Base-by-base conservation (phyloP, 2,329 filamentous ascomycete species). In the Diaporthe ilicicola region DNA sequence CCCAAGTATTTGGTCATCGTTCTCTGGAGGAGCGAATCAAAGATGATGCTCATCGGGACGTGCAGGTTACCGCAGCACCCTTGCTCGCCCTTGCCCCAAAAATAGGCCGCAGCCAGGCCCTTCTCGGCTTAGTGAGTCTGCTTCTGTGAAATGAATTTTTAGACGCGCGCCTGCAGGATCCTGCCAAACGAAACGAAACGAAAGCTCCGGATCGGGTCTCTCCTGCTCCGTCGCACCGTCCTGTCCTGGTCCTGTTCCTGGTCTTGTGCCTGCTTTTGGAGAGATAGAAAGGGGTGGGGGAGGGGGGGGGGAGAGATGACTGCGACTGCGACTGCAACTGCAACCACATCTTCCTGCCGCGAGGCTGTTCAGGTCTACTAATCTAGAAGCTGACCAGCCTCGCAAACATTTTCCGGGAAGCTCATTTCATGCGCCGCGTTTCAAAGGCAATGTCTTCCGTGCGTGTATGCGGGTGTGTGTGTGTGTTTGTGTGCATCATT, bases 101-200 rank as follows among this genome's bases (percentile, higher is more conserved):
- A 64, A 64, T 70, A 70, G 44, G 34, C 51, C 34, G 39, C 65
- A 46, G 27, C 56, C 56, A 62, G 56, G 22, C 56, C 27, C 12
- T 34, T 62, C 56, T 48, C 24, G 56, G 56, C 12, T 61, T 46
- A 42, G 39, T 46, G 56, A 19, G 22, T 9, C 48, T 55, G 19
- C 12, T 15, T 42, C 27, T 24, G 27, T 19, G 10, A 50, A 39
- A 32, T 22, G n/a, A 27, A 64, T 68, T 72, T 70, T 65, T 72
- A 72, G 71, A 72, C 71, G 71, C 71, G 71, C 68, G 71, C 71
- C 69, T 68, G 65, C 42, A 56, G 54, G 65, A 68, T 68, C 27
- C 65, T 56, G 65, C 51, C 51, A 46, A 32, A 55, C 51, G 32
- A 32, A 55, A 32, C 15, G 51, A 67, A 46, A 34, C 51, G 19